Evolutionary conservation across 352 stramenopile genomes (phyloP).

Genomic region (Pythium rhizo-oryzae): DNA sequence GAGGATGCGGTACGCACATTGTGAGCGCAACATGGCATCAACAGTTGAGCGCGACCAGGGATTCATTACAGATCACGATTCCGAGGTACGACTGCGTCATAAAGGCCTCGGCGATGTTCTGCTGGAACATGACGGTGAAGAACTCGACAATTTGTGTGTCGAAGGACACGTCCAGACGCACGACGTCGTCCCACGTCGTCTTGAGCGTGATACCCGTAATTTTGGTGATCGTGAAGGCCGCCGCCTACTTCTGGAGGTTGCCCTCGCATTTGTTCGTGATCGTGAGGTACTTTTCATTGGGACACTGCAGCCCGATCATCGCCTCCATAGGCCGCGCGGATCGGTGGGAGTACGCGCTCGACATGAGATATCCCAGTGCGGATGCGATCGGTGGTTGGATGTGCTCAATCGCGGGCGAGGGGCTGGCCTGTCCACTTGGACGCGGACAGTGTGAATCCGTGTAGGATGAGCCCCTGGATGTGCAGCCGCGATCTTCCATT

Average conservation of each 20-base stretch:
- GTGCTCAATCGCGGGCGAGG: too few relatives aligned
- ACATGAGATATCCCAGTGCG: constrained; percentile 46
- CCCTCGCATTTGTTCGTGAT: constrained; percentile 27
- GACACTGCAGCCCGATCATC: constrained; percentile 49
- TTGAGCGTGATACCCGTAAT: constrained; percentile 51
- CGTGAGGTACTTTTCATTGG: constrained; percentile 54
- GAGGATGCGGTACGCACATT: too few relatives aligned
- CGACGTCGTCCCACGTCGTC: constrained; percentile 28
- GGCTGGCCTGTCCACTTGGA: too few relatives aligned
- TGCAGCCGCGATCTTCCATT: too few relatives aligned
- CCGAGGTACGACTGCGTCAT: constrained; percentile 45
- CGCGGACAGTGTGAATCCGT: too few relatives aligned
- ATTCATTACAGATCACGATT: too few relatives aligned
- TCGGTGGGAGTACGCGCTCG: constrained; percentile 29
- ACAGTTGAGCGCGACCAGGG: too few relatives aligned
- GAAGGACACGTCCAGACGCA: constrained; percentile 43
- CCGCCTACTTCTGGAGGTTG: constrained; percentile 34
- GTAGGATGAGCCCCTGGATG: too few relatives aligned
- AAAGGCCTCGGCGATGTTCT: constrained; percentile 66
- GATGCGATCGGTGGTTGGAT: too few relatives aligned
- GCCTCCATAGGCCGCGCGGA: constrained; percentile 24
- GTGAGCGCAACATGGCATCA: too few relatives aligned
- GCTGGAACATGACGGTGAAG: constrained; percentile 49
- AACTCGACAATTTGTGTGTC: constrained; percentile 52
- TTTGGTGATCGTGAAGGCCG: constrained; percentile 43